These are phyloP conservation scores for Saccharomycopsis hybrid DNA, from an alignment of 1,139 yeast species.

Conservation along the genomic window DNA sequence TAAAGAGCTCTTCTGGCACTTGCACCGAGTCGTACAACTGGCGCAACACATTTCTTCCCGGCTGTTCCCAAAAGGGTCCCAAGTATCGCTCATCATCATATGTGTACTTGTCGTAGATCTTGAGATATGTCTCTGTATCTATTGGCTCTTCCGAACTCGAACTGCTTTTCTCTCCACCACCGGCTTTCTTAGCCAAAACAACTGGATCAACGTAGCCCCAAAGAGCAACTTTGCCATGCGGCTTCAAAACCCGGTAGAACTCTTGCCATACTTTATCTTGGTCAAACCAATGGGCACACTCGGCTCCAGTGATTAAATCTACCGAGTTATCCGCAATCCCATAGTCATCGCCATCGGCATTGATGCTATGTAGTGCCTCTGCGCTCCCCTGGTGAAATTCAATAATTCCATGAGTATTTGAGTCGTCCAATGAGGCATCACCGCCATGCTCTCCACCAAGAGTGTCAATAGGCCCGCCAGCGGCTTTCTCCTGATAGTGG, in stretches of 20 bases:
- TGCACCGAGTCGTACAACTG: constrained; percentile 37
- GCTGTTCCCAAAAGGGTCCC: constrained; percentile 73
- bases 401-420: too few species aligned
- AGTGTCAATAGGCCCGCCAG: too few species aligned
- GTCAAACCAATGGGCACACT: constrained; percentile 76
- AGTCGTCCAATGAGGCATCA: too few species aligned
- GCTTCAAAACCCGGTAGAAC: constrained; percentile 43
- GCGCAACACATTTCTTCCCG: constrained; percentile 55
- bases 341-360: background rate
- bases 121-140: constrained; percentile 33
- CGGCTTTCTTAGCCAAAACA: constrained; percentile 37
- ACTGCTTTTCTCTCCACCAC: background rate
- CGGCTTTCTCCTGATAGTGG: background rate
- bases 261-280: constrained; percentile 46
- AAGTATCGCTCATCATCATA: constrained; percentile 37
- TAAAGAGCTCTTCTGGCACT: constrained; percentile 37
- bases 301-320: constrained; percentile 65
- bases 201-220: constrained; percentile 79
- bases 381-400: constrained; percentile 26
- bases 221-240: constrained; percentile 60
- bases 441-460: too few species aligned
- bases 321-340: constrained; percentile 30
- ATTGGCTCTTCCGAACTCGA: constrained; percentile 20
- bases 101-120: constrained; percentile 32
- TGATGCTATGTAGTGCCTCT: constrained; percentile 28